These are phyloP conservation scores for Pleurotus ostreatus DNA, from an alignment of 768 basidiomycete species.

Conservation along the genomic window DNA sequence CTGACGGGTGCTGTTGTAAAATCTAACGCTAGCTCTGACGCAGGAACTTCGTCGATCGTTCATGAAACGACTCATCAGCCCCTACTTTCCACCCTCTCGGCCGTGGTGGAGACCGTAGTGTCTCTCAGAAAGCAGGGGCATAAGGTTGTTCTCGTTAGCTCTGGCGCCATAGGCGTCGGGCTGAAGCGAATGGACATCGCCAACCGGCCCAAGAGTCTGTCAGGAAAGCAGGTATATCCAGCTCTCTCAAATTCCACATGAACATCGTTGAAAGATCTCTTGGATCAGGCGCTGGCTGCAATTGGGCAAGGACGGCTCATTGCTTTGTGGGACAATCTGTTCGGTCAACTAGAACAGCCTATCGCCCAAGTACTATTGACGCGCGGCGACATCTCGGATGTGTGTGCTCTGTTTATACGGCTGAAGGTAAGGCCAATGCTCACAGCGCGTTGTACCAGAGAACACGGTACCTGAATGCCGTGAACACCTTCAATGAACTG, in stretches of 20 bases:
- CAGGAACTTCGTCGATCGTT: conserved; percentile 95
- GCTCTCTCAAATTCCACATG: not conserved
- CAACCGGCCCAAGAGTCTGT: conserved; percentile 75
- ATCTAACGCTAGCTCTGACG: conserved; percentile 13
- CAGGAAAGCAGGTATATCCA: conserved; percentile 83
- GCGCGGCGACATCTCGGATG: conserved; percentile 95
- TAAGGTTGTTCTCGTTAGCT: conserved; percentile 92
- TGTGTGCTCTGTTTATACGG: conserved; percentile 31
- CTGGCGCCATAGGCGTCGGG: conserved; percentile 97
- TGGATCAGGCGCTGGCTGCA: conserved; percentile 81
- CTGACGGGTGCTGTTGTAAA: conserved; percentile 6
- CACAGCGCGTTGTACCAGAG: conserved; percentile 48
- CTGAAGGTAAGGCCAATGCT: conserved; percentile 10
- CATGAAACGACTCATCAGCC: conserved; percentile 93
- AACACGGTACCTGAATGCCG: conserved; percentile 93
- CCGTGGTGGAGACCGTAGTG: conserved; percentile 88
- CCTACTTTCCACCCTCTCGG: conserved; percentile 84
- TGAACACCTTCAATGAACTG: conserved; percentile 91
- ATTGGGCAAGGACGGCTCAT: conserved; percentile 97
- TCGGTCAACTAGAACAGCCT: conserved; percentile 89
- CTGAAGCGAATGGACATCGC: conserved; percentile 86
- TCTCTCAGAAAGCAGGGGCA: conserved; percentile 77
- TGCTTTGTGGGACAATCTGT: conserved; percentile 95
- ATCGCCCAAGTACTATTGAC: conserved; percentile 95
- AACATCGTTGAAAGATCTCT: not conserved